A percentile compares a stretch with the other conserved stretches of the same genome.
These are phyloP conservation scores for Rosellinia necatrix DNA, from an alignment of 2,329 filamentous ascomycete species.

Conservation along the genomic window DNA sequence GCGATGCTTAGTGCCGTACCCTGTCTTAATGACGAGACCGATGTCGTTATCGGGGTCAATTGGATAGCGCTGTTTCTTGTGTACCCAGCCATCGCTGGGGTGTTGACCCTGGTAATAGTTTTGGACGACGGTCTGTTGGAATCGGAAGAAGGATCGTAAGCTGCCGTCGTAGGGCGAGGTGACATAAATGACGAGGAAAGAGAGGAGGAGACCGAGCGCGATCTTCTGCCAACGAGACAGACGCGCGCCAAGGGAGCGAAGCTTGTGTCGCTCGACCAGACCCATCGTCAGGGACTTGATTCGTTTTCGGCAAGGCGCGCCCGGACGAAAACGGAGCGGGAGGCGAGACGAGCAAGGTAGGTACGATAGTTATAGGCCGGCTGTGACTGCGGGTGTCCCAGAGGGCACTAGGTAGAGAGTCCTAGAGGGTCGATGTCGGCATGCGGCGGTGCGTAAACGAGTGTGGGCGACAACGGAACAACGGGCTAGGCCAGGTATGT, in stretches of 20 bases:
- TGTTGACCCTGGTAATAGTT: constrained; percentile 38
- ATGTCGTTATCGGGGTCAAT: constrained; percentile 53
- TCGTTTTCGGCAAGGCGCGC: background rate
- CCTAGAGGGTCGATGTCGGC: background rate
- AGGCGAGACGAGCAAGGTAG: background rate
- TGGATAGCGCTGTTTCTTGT: constrained; percentile 45
- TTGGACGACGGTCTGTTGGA: constrained; percentile 36
- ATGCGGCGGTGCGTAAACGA: constrained; percentile 13
- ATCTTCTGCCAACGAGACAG: constrained; percentile 39
- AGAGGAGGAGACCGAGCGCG: constrained; percentile 29
- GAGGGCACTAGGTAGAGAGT: no score
- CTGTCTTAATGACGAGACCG: constrained; percentile 59
- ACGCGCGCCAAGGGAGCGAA: constrained; percentile 35
- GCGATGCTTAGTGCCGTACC: constrained; percentile 57
- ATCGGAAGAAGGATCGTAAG: constrained; percentile 38
- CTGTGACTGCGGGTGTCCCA: background rate
- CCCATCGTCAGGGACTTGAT: constrained; percentile 28
- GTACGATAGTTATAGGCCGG: background rate
- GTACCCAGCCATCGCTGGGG: constrained; percentile 50
- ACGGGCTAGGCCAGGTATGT: no score
- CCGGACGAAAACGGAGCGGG: background rate
- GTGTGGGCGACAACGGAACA: constrained; percentile 19
- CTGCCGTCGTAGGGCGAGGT: constrained; percentile 39
- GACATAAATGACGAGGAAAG: constrained; percentile 38
- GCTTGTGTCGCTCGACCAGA: constrained; percentile 34